Percentiles rank a stretch among this genome's conserved stretches.
These are phyloP conservation scores for Pyronema omphalodes DNA, from an alignment of 495 filamentous ascomycete species.

Conservation along the genomic window DNA sequence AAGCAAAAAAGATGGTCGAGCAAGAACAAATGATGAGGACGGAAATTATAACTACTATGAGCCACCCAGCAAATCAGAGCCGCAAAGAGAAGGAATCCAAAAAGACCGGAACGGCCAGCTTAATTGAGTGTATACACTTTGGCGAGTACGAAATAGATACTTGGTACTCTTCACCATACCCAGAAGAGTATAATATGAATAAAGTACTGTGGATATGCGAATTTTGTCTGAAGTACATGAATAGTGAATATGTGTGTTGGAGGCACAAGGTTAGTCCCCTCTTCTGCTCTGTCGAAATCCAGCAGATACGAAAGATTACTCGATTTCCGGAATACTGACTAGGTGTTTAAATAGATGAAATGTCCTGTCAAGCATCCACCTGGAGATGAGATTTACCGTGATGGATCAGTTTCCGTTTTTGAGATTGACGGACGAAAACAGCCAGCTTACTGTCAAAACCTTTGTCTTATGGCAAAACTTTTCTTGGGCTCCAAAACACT, in stretches of 20 bases:
- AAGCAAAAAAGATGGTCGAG: slow-evolving; percentile 73
- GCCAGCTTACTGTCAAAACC: slow-evolving; percentile 91
- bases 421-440: slow-evolving; percentile 96
- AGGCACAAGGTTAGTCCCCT: slow-evolving; percentile 55
- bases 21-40: slow-evolving; percentile 54
- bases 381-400: slow-evolving; percentile 94
- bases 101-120: slow-evolving; percentile 67
- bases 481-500: slow-evolving; percentile 95
- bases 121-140: slow-evolving; percentile 97
- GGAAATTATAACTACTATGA: background rate
- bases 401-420: slow-evolving; percentile 81
- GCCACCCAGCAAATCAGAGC: background rate
- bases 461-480: slow-evolving; percentile 87
- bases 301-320: background rate
- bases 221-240: slow-evolving; percentile 98
- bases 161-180: slow-evolving; percentile 98
- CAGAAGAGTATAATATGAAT: slow-evolving; percentile 93
- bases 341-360: slow-evolving; percentile 32
- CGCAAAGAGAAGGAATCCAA: slow-evolving; percentile 33
- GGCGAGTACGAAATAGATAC: slow-evolving; percentile 95
- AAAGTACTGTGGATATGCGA: slow-evolving; percentile 93
- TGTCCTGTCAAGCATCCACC: slow-evolving; percentile 91
- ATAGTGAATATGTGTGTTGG: slow-evolving; percentile 93
- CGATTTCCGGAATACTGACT: background rate
- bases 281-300: background rate